Percentiles rank a stretch among this genome's conserved stretches.
Conservation (phyloP, 2,329 filamentous ascomycete species). For the Neopestalotiopsis rosae region DNA sequence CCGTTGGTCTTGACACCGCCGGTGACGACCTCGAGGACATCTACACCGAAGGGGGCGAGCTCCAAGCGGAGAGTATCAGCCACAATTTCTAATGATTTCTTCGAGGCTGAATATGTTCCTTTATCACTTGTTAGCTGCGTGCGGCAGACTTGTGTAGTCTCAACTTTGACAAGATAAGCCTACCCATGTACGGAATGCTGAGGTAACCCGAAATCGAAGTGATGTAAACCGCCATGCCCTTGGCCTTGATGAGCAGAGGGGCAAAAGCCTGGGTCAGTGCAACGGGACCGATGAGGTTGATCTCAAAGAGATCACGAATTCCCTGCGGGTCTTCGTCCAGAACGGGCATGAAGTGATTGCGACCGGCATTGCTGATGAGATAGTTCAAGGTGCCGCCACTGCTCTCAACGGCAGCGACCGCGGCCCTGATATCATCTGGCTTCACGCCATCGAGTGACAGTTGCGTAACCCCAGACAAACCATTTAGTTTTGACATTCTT, state of each 20-base stretch:
- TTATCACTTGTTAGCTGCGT: neutral
- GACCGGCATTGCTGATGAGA: slow-evolving; percentile 34
- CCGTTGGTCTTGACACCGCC: slow-evolving; percentile 31
- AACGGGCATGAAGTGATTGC: slow-evolving; percentile 22
- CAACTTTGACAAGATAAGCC: neutral
- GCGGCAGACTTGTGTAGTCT: too few relatives aligned
- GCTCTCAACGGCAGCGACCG: slow-evolving; percentile 20
- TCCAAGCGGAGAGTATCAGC: slow-evolving; percentile 35
- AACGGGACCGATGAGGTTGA: slow-evolving; percentile 23
- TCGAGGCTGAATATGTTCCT: slow-evolving; percentile 30
- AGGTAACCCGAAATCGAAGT: slow-evolving; percentile 19
- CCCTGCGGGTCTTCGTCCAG: slow-evolving; percentile 21
- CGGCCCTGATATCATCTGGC: slow-evolving; percentile 27
- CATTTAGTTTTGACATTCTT: slow-evolving; percentile 28
- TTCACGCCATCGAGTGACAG: slow-evolving; percentile 38
- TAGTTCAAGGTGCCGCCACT: slow-evolving; percentile 26
- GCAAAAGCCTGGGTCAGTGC: slow-evolving; percentile 20
- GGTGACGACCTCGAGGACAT: slow-evolving; percentile 32
- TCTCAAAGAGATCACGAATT: slow-evolving; percentile 22
- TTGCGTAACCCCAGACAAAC: slow-evolving; percentile 24
- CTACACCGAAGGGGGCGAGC: slow-evolving; percentile 32
- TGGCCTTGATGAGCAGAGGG: slow-evolving; percentile 19
- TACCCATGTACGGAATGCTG: slow-evolving; percentile 20
- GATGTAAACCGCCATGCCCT: slow-evolving; percentile 21
- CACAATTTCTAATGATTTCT: slow-evolving; percentile 31